These are phyloP conservation scores for Rauvolfia tetraphylla DNA, from an alignment of 257 asterid genomes.

Conservation along the genomic window DNA sequence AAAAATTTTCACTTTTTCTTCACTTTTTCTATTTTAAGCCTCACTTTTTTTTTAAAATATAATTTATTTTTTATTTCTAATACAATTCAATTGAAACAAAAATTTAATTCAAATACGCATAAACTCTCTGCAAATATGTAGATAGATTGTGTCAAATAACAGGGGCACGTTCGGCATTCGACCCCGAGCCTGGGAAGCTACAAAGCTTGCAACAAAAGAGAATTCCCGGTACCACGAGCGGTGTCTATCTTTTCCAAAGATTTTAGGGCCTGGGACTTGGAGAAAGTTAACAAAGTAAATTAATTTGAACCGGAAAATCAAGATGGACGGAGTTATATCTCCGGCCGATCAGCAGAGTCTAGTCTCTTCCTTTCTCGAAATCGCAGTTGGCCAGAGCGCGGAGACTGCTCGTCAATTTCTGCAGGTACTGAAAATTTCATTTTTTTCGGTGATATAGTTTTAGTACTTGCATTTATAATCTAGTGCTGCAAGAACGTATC, in stretches of 20 bases:
- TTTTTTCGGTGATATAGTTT: background rate
- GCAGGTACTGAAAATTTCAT: conserved; percentile 42
- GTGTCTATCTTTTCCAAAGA: background rate
- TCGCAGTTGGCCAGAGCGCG: conserved; percentile 79
- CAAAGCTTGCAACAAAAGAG: background rate
- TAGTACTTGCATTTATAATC: background rate
- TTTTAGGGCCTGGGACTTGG: background rate
- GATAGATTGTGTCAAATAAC: too few relatives aligned
- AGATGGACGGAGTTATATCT: conserved; percentile 53
- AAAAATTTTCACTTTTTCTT: too few relatives aligned
- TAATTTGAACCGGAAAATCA: background rate
- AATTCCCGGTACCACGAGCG: background rate
- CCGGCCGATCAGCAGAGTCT: conserved; percentile 58
- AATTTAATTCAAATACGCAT: too few relatives aligned
- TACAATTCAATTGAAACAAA: too few relatives aligned
- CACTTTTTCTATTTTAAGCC: too few relatives aligned
- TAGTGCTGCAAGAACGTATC: background rate
- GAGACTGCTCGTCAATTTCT: conserved; percentile 89
- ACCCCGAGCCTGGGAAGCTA: background rate
- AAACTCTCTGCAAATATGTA: too few relatives aligned
- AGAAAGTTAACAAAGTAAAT: background rate
- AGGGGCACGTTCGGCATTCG: too few relatives aligned
- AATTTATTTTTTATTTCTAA: too few relatives aligned
- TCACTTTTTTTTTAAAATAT: too few relatives aligned
- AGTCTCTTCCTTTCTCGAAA: conserved; percentile 72